Evolutionary conservation across 1,139 yeast species (phyloP).

Genomic region (Fermentozyma sake): DNA sequence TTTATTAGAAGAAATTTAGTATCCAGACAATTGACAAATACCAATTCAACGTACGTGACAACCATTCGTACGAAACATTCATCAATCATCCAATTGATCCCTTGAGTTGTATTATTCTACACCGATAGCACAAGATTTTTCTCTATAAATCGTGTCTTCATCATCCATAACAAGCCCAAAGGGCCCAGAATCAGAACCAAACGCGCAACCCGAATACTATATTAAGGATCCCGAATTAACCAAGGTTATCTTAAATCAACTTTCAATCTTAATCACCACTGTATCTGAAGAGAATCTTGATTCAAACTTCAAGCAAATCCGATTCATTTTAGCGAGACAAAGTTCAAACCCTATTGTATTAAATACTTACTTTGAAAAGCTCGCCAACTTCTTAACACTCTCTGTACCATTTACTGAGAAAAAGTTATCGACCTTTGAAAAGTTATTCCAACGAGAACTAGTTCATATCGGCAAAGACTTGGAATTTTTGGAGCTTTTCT

Average conservation of each 20-base stretch:
- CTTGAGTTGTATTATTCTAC: too few species aligned
- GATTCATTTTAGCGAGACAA: conserved; percentile 37
- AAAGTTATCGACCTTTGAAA: conserved; percentile 8
- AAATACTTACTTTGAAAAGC: conserved; percentile 23
- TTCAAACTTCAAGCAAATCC: conserved; percentile 42
- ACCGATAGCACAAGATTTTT: too few species aligned
- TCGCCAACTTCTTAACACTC: conserved; percentile 19
- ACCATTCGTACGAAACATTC: too few species aligned
- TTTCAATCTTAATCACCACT: conserved; percentile 47
- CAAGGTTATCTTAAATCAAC: conserved; percentile 48
- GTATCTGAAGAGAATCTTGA: conserved; percentile 38
- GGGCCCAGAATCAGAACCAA: conserved; percentile 20
- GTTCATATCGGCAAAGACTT: conserved; percentile 20
- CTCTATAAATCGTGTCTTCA: conserved; percentile 25
- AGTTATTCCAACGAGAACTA: conserved; percentile 19
- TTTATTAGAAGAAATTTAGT: too few species aligned
- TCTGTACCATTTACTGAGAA: conserved; percentile 8
- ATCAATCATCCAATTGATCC: too few species aligned
- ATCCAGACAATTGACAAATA: too few species aligned
- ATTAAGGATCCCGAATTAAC: conserved; percentile 29
- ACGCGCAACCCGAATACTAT: conserved; percentile 5
- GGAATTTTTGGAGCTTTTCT: conserved; percentile 17
- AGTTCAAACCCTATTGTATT: conserved; percentile 27
- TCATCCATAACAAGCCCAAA: conserved; percentile 25
- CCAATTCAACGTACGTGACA: too few species aligned